Evolutionary conservation across 805 yeast genomes (phyloP).

Genomic region (Candida succiphila): DNA sequence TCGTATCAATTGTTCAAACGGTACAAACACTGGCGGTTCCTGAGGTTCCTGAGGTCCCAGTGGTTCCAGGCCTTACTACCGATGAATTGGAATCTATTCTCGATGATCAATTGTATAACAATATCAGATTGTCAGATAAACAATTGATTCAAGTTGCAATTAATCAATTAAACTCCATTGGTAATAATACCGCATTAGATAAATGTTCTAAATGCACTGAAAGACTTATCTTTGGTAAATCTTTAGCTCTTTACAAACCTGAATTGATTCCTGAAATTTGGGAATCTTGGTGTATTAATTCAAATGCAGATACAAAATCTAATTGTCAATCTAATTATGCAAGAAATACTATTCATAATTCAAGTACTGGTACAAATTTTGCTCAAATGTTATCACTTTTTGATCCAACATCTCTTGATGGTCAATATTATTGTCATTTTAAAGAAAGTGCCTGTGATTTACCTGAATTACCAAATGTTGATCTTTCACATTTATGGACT

Average conservation of each 20-base stretch:
- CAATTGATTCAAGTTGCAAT: slow-evolving; percentile 2
- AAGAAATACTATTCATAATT: slow-evolving; percentile 26
- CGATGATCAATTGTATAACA: not conserved
- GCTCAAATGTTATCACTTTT: slow-evolving; percentile 39
- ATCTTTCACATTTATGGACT: slow-evolving; percentile 35
- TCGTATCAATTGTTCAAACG: no score
- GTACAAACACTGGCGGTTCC: no score
- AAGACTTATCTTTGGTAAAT: slow-evolving; percentile 26
- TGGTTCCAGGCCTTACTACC: no score
- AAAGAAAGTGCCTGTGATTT: slow-evolving; percentile 37
- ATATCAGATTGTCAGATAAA: slow-evolving; percentile 1
- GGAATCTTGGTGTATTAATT: slow-evolving; percentile 32
- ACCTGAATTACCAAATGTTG: slow-evolving; percentile 42
- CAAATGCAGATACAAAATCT: slow-evolving; percentile 13
- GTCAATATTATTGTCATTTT: slow-evolving; percentile 52
- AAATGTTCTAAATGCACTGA: slow-evolving; percentile 26
- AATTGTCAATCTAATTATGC: slow-evolving; percentile 24
- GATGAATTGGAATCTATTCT: not conserved
- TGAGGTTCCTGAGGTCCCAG: no score
- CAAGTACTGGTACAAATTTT: slow-evolving; percentile 34
- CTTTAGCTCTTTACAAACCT: slow-evolving; percentile 27
- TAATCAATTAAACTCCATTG: slow-evolving; percentile 3
- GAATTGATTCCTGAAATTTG: slow-evolving; percentile 30
- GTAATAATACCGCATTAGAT: slow-evolving; percentile 6
- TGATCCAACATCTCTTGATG: slow-evolving; percentile 44